Evolutionary conservation across 139 green algal genomes (phyloP).

Genomic region (Chlorella vulgaris): DNA sequence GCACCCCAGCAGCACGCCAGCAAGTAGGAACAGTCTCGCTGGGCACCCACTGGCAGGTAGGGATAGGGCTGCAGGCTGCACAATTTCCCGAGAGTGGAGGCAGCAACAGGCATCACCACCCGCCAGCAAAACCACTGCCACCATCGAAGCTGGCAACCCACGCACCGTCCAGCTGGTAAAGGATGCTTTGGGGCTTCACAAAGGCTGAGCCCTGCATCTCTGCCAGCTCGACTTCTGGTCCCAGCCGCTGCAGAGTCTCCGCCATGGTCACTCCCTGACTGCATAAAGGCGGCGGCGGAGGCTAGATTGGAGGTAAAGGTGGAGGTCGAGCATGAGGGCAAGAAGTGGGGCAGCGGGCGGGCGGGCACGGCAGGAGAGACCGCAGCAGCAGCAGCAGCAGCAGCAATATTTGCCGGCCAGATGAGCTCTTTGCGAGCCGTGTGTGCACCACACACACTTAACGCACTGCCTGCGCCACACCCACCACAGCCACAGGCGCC

Average conservation of each 20-base stretch:
- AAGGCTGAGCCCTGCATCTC: constrained; percentile 49
- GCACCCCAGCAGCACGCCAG: too few relatives aligned
- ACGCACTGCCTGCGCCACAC: background rate
- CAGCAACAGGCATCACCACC: background rate
- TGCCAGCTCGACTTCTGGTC: constrained; percentile 17
- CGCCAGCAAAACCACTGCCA: background rate
- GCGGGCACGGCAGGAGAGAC: too few relatives aligned
- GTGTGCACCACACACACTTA: background rate
- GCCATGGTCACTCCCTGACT: constrained; percentile 25
- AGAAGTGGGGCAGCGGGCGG: background rate
- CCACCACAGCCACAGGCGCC: background rate
- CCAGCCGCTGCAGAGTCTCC: constrained; percentile 44
- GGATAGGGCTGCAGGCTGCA: background rate
- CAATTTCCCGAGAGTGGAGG: background rate
- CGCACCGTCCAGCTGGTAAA: constrained; percentile 65
- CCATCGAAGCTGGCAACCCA: background rate
- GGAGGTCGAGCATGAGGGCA: background rate
- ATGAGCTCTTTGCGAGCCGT: background rate
- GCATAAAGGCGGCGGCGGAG: background rate
- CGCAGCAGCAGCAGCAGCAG: too few relatives aligned
- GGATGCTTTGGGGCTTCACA: constrained; percentile 59
- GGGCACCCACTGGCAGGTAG: too few relatives aligned
- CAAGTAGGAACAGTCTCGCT: too few relatives aligned
- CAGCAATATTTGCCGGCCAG: too few relatives aligned
- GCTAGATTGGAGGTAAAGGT: background rate